A percentile compares a stretch with the other conserved stretches of the same genome.
Conservation (phyloP, 495 filamentous ascomycete genomes). For the Penicillium pulvis region DNA sequence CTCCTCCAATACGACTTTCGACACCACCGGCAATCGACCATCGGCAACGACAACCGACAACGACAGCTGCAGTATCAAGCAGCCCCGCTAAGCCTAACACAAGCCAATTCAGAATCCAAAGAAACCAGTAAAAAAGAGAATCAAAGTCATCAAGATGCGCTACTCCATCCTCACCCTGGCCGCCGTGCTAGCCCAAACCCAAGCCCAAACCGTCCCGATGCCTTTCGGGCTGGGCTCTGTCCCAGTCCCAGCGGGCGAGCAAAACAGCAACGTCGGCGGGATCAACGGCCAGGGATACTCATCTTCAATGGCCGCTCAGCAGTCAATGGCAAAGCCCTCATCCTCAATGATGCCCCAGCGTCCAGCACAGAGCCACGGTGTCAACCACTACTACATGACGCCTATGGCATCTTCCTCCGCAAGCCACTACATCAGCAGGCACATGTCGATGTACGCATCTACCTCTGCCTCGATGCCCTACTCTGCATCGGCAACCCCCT, state of each 20-base stretch:
- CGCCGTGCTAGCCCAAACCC: conserved; percentile 13
- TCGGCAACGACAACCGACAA: conserved; percentile 5
- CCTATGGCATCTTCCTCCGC: background rate
- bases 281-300: background rate
- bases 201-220: conserved; percentile 13
- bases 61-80: background rate
- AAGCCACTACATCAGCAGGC: conserved; percentile 4
- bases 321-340: background rate
- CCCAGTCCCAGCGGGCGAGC: background rate
- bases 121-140: background rate
- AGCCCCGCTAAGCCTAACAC: background rate
- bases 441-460: conserved; percentile 3
- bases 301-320: conserved; percentile 1
- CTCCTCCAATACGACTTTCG: background rate
- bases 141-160: conserved; percentile 18
- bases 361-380: background rate
- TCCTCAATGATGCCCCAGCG: background rate
- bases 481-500: background rate
- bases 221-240: background rate
- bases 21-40: conserved; percentile 4
- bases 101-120: background rate
- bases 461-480: conserved; percentile 1
- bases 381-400: conserved; percentile 3
- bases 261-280: conserved; percentile 2
- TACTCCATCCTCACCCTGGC: conserved; percentile 16